Conservation (phyloP, 176 grass and related monocot genomes). For the Carex parvula region DNA sequence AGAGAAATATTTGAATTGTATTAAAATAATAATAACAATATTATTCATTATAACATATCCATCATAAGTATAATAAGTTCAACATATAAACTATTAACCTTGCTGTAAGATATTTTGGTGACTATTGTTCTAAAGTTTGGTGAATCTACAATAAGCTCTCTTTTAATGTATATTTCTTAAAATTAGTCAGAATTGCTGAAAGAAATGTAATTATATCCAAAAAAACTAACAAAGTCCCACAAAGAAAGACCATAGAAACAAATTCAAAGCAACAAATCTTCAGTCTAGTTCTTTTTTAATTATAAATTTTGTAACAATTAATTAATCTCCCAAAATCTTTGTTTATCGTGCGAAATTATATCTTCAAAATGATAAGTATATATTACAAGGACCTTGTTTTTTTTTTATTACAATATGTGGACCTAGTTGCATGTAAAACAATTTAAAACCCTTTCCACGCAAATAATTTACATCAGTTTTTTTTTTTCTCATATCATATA, state of each 20-base stretch:
- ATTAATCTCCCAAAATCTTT: not conserved
- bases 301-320: not conserved
- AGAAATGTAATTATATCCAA: not conserved
- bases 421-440: too few species aligned
- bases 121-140: not conserved
- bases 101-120: not conserved
- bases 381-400: too few species aligned
- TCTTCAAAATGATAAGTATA: too few species aligned
- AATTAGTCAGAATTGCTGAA: not conserved
- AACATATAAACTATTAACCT: too few species aligned
- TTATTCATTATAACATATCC: not conserved
- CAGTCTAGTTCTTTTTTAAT: too few species aligned
- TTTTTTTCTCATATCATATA: not conserved
- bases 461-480: not conserved
- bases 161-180: not conserved
- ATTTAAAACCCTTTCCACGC: not conserved
- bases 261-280: too few species aligned
- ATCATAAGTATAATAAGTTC: too few species aligned
- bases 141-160: not conserved
- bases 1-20: not conserved
- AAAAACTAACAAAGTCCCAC: not conserved
- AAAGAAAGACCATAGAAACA: too few species aligned
- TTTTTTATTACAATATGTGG: too few species aligned
- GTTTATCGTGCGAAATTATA: not conserved
- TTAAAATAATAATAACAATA: not conserved